Base-by-base conservation (phyloP, 2,329 filamentous ascomycete genomes). In the Cladorrhinum sp. region DNA sequence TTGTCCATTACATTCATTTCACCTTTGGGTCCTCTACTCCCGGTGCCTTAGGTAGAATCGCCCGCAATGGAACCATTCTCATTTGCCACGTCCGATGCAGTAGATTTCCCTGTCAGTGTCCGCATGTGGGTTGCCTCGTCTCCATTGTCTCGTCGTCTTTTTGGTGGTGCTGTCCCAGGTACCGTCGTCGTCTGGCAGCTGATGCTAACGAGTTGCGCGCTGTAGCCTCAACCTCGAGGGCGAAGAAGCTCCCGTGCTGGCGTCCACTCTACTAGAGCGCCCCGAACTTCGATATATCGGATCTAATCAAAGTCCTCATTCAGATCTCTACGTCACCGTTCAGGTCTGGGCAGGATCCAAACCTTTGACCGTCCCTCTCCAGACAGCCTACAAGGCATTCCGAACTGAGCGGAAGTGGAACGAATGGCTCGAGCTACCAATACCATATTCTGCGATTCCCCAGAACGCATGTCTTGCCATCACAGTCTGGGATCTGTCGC, bases 301-400 rank as follows among this genome's bases (percentile, higher is more conserved):
- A 55, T 96, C 94, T 20, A 95, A 94, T 70, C 85, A 87, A 64
- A 92, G 90, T 74, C 80, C 88, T 0, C 80, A 89, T 72, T 97
- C 92, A 24, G 95, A 99, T 73, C 87, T 99, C 53, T 97, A 94
- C 72, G 88, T 96, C 54, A 97, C 93, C 0, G 90, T 89, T 8
- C 95, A 98, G 75, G 84, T 98, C 70, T 99, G 94, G 89, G 91
- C 93, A 12, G 92, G 96, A 70, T 97, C 93, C 26, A 99, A 99
- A 73, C 92, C 94, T 36, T 79, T 99, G 67, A 96, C 93, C 0
- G 91, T 98, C 1, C 90, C 92, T 0, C 84, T 96, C 10, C 94
- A 98, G 74, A 99, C 95, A 2, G 85, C 92, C 23, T 98, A 98
- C 77, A 96, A 92, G 72, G 79, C 91, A 7, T 98, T 99, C 73